phyloP scores from a whole-genome alignment of 352 stramenopile species.

The Globisporangium paroecandrum region DNA sequence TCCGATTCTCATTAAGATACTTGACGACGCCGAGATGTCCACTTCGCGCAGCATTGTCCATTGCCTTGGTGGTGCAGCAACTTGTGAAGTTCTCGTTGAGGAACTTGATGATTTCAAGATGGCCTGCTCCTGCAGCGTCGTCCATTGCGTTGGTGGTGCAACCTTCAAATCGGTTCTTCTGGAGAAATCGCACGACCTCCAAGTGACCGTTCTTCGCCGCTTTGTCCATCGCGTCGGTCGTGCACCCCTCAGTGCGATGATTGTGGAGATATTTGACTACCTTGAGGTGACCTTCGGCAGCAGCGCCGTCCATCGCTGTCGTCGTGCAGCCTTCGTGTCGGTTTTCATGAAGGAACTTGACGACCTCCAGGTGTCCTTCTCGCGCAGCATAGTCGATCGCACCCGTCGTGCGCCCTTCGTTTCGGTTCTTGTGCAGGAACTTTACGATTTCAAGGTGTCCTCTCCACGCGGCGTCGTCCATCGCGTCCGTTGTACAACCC shows the following conservation, averaged over 20 bases:
- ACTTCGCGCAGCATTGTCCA: not conserved
- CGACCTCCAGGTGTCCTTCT: not conserved
- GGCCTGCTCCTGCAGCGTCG: not conserved
- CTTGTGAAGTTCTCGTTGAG: not conserved
- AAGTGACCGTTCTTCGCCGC: not conserved
- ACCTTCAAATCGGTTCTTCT: not conserved
- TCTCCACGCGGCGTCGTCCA: not conserved
- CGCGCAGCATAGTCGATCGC: not conserved
- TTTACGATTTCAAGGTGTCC: not conserved
- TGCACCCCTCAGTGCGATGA: not conserved
- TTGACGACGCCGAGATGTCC: not conserved
- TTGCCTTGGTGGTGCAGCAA: not conserved
- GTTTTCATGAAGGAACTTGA: not conserved
- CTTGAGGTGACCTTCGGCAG: not conserved
- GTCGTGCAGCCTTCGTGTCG: not conserved
- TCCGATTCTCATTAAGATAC: not conserved
- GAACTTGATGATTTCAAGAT: not conserved
- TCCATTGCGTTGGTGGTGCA: constrained; percentile 1
- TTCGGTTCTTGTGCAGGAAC: not conserved
- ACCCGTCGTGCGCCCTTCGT: not conserved
- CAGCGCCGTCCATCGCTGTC: not conserved
- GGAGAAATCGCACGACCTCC: not conserved
- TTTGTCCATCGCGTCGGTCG: not conserved
- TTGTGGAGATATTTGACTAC: constrained; percentile 3
- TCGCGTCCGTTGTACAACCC: not conserved